Base-by-base conservation (phyloP, 805 yeast genomes). In the Saccharomycopsis selenospora region DNA sequence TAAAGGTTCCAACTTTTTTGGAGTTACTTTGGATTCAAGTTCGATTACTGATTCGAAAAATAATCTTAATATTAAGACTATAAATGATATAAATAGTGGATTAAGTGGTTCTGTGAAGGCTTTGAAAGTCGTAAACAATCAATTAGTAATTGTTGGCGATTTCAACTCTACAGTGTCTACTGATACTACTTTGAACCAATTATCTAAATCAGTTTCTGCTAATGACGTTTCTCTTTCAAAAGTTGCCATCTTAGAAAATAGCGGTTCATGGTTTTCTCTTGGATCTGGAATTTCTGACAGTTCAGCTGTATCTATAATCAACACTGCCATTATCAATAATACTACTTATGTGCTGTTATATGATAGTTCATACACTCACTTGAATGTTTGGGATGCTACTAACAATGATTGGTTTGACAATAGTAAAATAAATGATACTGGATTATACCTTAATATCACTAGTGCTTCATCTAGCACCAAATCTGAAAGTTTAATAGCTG, bases 131-230 rank as follows among this genome's bases (percentile, higher is more conserved):
- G 62, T 68, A 23, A 59, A 64, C 11, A 62, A 63, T 10, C 62
- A 65, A 4, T 62, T 82, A 4, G 45, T 73, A 3, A 50, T 79
- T 7, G 63, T 70, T 20, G 87, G 87, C 3, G 57, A 65, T 4
- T 74, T 80, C 52, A 56, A 60, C 33, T 64, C 68, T 1, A 61
- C 72, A 11, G 40, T 58, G 8, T 59, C 64, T 28, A 40, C 57
- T 1, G 24, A 59, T n/a, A 52, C 60, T 1, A 41, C 59, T 28
- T 57, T 51, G 43, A 27, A 27, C 29, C 29, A 27, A 11, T 11
- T 27, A 8, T 7, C 29, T 7, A 27, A 27, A 11, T 27, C 29
- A 8, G 29, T 27, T 7, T 53, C 66, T 24, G 56, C 60, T 25
- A 61, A 64, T 3, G 61, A 57, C n/a, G 66, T 65, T 40, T 53